Conservation (phyloP, 208 protist species). For the Leishmania braziliensis region DNA sequence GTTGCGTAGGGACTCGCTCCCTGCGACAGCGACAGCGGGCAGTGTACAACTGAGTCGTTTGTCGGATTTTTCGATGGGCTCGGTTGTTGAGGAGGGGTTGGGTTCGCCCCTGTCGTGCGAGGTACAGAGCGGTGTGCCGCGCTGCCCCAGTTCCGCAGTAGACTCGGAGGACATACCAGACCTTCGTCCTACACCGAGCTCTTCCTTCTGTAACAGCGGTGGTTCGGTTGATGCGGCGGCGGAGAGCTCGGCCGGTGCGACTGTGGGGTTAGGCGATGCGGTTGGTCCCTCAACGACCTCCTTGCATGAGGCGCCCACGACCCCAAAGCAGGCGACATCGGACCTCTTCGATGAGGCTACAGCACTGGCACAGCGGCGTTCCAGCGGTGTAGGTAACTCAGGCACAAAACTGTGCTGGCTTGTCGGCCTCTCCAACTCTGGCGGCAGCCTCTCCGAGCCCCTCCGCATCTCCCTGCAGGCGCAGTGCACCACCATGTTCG, state of each 20-base stretch:
- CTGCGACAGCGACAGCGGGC: no score
- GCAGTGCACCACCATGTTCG: conserved; percentile 37
- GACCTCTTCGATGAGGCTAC: conserved; percentile 14
- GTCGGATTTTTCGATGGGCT: background rate
- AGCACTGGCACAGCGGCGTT: background rate
- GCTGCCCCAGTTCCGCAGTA: background rate
- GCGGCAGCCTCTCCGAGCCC: conserved; percentile 10
- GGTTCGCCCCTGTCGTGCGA: conserved; percentile 2
- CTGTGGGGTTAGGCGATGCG: background rate
- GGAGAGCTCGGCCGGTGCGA: background rate
- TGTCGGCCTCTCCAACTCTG: conserved; percentile 8
- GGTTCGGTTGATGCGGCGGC: background rate
- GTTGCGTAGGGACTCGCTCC: background rate
- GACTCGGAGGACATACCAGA: conserved; percentile 8
- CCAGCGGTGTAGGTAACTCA: background rate
- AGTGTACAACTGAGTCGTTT: background rate
- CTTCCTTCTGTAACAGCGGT: background rate
- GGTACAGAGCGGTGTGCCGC: background rate
- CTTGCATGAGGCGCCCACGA: conserved; percentile 1
- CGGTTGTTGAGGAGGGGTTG: background rate
- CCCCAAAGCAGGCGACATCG: conserved; percentile 11
- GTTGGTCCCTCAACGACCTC: background rate
- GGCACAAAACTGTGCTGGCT: conserved; percentile 29
- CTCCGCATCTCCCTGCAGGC: conserved; percentile 29
- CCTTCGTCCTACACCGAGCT: conserved; percentile 12